Conservation (phyloP, 352 stramenopile genomes). For the Phytopythium montanum region DNA sequence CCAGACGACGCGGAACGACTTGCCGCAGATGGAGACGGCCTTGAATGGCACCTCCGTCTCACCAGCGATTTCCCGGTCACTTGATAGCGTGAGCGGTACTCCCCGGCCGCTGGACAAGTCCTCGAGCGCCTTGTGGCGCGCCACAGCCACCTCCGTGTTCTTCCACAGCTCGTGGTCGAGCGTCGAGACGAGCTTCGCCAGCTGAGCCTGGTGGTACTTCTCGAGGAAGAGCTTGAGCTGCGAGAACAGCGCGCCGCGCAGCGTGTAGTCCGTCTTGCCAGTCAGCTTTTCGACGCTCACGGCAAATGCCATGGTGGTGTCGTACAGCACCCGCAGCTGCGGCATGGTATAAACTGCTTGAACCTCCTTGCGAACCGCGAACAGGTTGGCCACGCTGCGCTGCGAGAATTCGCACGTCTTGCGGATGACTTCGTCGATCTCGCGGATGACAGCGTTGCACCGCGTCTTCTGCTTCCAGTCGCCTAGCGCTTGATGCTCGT, state of each 20-base stretch:
- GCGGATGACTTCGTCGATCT: constrained; percentile 81
- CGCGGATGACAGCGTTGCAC: constrained; percentile 69
- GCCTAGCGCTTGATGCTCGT: constrained; percentile 48
- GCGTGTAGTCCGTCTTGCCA: constrained; percentile 89
- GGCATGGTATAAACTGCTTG: constrained; percentile 87
- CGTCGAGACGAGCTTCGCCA: constrained; percentile 91
- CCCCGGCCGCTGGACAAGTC: constrained; percentile 90
- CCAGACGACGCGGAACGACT: constrained; percentile 95
- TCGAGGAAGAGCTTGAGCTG: constrained; percentile 96
- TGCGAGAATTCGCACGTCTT: constrained; percentile 88
- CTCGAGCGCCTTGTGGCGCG: constrained; percentile 87
- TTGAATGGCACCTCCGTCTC: constrained; percentile 72
- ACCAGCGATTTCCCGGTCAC: constrained; percentile 59
- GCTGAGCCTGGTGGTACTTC: constrained; percentile 91
- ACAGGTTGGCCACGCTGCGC: constrained; percentile 82
- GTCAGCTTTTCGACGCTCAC: constrained; percentile 90
- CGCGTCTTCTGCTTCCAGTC: constrained; percentile 80
- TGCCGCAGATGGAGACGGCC: constrained; percentile 88
- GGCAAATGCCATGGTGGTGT: constrained; percentile 92
- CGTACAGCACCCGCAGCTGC: constrained; percentile 94
- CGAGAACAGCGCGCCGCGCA: constrained; percentile 91
- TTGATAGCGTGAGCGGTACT: constrained; percentile 65
- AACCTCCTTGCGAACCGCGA: constrained; percentile 85
- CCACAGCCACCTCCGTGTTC: constrained; percentile 90
- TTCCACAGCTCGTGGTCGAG: constrained; percentile 95